Evolutionary conservation across 2,329 filamentous ascomycete genomes (phyloP), one percentile per base, ranked within the genome.

Genomic region (Epichloe sylvatica): DNA sequence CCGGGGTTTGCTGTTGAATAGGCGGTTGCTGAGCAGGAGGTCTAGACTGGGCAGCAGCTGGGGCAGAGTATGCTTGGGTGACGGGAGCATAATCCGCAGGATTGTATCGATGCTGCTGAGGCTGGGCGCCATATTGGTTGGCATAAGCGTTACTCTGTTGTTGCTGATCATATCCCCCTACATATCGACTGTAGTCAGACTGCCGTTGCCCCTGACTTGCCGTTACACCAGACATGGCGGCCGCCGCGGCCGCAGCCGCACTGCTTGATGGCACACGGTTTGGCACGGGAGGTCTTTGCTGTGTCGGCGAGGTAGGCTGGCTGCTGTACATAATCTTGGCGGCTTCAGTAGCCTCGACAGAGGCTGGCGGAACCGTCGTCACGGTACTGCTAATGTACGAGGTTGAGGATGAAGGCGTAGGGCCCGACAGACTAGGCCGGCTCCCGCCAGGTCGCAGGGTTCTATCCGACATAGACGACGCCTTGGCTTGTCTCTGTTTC

Each of bases 71-170:
- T 48, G 65, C 57, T 25, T 62, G 60, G 59, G 70, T 75, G 56
- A 80, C 75, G 60, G 75, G 79, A 52, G 82, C 84, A 63, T 90
- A 92, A 54, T 83, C 83, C 23, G 79, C 80, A 30, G 86, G 86
- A 62, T 92, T 86, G 63, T 92, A 92, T 57, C 79, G 80, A 39
- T 80, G 72, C 56, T 83, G 47, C 15, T 69, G 64, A 15, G 60
- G 63, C 23, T 47, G 55, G 9, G 12, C 56, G 11, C 61, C 59
- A 45, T 68, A 63, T 49, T 65, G 64, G 47, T 62, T 60, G 37
- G 55, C 59, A 52, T 67, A 69, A 3, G 60, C 57, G 34, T 70
- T 67, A n/a, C 65, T 64, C 30, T 65, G 62, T 8, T 62, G 56
- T 40, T 61, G 60, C 5, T 60, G 56, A 44, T 66, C 61, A 25